These are phyloP conservation scores for Azolla pinnata DNA, from an alignment of 75 land plant genomes.

Conservation along the genomic window DNA sequence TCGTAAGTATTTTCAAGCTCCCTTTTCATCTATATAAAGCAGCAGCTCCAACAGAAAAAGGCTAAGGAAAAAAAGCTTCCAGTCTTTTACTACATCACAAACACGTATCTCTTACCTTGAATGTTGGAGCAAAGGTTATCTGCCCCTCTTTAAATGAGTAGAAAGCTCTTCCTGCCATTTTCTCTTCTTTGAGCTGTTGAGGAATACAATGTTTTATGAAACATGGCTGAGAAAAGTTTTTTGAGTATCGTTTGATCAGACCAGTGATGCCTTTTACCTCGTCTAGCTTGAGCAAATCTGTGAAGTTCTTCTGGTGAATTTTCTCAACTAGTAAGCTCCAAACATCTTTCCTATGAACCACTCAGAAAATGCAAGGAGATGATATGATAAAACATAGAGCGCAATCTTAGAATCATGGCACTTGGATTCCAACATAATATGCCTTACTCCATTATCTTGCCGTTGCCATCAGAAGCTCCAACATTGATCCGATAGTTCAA, in stretches of 20 bases:
- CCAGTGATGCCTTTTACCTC: neutral
- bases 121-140: conserved; percentile 40
- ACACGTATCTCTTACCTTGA: conserved; percentile 18
- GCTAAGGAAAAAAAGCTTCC: neutral
- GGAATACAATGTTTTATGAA: neutral
- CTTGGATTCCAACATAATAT: too few species aligned
- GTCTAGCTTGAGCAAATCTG: neutral
- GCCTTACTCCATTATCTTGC: too few species aligned
- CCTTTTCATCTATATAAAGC: conserved; percentile 24
- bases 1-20: conserved; percentile 25
- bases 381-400: neutral
- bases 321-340: neutral
- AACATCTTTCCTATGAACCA: neutral
- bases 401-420: too few species aligned
- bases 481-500: conserved; percentile 45
- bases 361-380: neutral
- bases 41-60: neutral
- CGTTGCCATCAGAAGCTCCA: too few species aligned
- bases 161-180: conserved; percentile 20
- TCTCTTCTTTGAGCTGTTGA: conserved; percentile 28
- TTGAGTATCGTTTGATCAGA: neutral
- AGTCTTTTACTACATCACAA: neutral
- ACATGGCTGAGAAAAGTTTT: neutral
- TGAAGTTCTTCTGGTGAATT: neutral
- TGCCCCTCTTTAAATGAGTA: conserved; percentile 38